Evolutionary conservation across 441 rosid genomes (phyloP), one percentile per base, ranked within the genome.

Genomic region (Pelargonium cotyledonis): DNA sequence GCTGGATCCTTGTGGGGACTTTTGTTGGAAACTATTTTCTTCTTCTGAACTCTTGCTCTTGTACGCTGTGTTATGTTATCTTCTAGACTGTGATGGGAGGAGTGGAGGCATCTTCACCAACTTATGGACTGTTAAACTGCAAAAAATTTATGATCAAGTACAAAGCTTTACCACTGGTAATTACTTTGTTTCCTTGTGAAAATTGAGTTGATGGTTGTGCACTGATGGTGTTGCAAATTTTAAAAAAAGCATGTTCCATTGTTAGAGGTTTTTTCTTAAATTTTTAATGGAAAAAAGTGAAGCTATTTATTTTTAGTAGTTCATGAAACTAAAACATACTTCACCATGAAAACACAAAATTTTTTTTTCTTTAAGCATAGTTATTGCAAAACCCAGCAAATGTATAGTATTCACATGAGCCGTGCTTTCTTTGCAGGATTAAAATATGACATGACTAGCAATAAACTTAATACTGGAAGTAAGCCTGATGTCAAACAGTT

Each of bases 131-230:
- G 75, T 63, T 44, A 57, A 74, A 70, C 76, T 68, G 40, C 83
- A 74, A 69, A 69, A 70, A 7, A 78, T 72, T 79, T 61, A 58
- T 40, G 68, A 70, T 72, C 80, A 72, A 67, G 80, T 67, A 43
- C 66, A 70, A 65, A 73, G 70, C 60, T 73, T 71, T 67, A 57
- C 77, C 51, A 60, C 82, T 80, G 86, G 90, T 84, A 47, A 68
- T 61, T 40, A 35, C 10, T 65, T 58, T 57, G 35, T 26, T 53
- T 10, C 66, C 65, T 21, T 60, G 4, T 26, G 15, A 4, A 19
- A 21, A 23, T 5, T 35, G 26, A 60, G 64, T 23, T 60, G 38
- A 21, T 9, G 12, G 0, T 60, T 60, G 64, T 60, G 64, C 64
- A 19, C 31, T 19, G 31, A 21, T 58, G 35, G 35, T 31, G 35